phyloP scores from a whole-genome alignment of 805 yeast genomes.

The Candida insectalens region DNA sequence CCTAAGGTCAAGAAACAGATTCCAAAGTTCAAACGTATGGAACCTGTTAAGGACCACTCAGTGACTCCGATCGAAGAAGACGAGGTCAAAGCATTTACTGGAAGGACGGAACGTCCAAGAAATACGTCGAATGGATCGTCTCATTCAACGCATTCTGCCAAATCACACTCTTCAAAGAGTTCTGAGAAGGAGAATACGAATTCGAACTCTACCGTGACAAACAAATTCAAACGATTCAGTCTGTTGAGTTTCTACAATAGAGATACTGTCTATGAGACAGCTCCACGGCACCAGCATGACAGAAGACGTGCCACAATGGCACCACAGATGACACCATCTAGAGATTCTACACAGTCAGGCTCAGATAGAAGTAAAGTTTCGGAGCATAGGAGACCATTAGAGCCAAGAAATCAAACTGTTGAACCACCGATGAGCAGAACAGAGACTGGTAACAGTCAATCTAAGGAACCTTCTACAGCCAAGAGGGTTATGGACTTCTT shows the following conservation, averaged over 20 bases:
- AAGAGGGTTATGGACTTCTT: constrained; percentile 71
- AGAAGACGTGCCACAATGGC: background rate
- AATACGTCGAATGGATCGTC: background rate
- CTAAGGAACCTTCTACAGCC: constrained; percentile 72
- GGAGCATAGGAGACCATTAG: constrained; percentile 2
- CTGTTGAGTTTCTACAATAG: constrained; percentile 21
- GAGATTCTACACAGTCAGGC: background rate
- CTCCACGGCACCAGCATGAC: background rate
- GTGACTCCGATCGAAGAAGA: background rate
- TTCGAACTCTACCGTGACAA: constrained; percentile 5
- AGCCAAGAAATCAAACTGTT: constrained; percentile 1
- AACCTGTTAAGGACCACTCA: background rate
- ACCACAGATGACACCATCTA: background rate
- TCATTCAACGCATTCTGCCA: background rate
- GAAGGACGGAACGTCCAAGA: no score
- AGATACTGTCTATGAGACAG: constrained; percentile 2
- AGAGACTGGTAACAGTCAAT: constrained; percentile 24
- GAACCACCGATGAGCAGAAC: constrained; percentile 16
- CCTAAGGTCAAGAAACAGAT: background rate
- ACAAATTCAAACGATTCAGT: constrained; percentile 24
- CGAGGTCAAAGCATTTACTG: background rate
- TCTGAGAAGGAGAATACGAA: constrained; percentile 17
- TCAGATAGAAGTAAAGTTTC: constrained; percentile 1
- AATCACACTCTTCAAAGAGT: background rate
- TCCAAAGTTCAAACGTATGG: no score